Evolutionary conservation across 805 yeast genomes (phyloP).

Genomic region (Grigorovia jiainica): DNA sequence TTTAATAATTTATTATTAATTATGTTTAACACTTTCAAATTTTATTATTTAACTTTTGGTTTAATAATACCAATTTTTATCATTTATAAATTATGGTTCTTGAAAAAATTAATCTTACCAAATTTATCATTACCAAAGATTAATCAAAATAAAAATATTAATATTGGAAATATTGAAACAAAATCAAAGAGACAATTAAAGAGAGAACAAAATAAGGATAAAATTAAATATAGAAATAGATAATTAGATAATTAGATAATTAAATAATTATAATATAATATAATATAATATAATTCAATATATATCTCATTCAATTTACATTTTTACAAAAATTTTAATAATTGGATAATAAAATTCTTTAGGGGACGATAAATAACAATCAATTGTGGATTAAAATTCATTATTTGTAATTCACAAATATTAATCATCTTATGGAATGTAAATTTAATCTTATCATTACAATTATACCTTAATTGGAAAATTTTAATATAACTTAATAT

Average conservation of each 20-base stretch:
- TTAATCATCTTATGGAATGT: slow-evolving; percentile 26
- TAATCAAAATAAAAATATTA: slow-evolving; percentile 1
- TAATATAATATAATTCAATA: background rate
- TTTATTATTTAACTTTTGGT: slow-evolving; percentile 32
- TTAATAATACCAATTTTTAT: slow-evolving; percentile 31
- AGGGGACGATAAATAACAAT: background rate
- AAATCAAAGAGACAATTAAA: slow-evolving; percentile 36
- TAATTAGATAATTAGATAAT: slow-evolving; percentile 1
- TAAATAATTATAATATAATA: background rate
- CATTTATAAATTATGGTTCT: slow-evolving; percentile 31
- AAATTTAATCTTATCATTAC: slow-evolving; percentile 44
- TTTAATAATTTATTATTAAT: slow-evolving; percentile 37
- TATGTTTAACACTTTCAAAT: slow-evolving; percentile 36
- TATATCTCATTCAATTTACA: background rate
- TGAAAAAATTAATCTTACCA: slow-evolving; percentile 14
- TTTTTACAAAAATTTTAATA: slow-evolving; percentile 2
- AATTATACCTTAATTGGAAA: slow-evolving; percentile 51
- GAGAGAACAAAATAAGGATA: slow-evolving; percentile 32
- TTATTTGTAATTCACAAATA: background rate
- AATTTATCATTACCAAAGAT: background rate
- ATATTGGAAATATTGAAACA: slow-evolving; percentile 2
- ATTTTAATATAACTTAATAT: slow-evolving; percentile 42
- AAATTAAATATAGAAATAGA: slow-evolving; percentile 28
- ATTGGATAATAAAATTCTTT: no score
- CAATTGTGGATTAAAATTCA: slow-evolving; percentile 2